Base-by-base conservation (phyloP, 306 rosid species). In the Sicyos baderoa region DNA sequence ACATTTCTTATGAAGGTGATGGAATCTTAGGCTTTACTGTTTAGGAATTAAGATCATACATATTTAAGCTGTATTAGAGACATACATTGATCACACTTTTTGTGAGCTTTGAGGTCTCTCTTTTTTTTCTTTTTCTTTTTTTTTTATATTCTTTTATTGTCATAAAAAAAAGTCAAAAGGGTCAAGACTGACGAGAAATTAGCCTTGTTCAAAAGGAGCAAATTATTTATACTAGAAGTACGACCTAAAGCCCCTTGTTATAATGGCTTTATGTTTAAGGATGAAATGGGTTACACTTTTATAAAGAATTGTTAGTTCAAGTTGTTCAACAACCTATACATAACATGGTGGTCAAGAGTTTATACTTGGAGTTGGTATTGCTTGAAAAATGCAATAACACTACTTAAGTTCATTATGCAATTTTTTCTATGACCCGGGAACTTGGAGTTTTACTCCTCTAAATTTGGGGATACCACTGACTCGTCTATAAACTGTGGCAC, bases 1-100 rank as follows among this genome's bases (percentile, higher is more conserved):
- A 88, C 96, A 0, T 94, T 90, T 84, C 99, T 90, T 66, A 76
- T 88, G 9, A 94, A 86, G 82, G 70, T 73, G 59, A 84, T 90
- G 86, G 86, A 84, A 78, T 83, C 88, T 7, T 88, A 85, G 82
- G 60, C 74, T 45, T 72, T 50, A 48, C 6, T 69, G 35, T 56
- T 47, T 17, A 21, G 21, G 22, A 50, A 62, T 29, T 56, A 60
- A 45, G 32, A 48, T 75, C 71, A 63, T 60, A 40, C 45, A 40
- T 40, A 40, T 7, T 9, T 40, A 40, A 40, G 11, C 45, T 40
- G 45, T 40, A 40, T 10, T 40, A 7, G 67, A 2, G 15, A n/a
- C 63, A 61, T 35, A 6, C 65, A 3, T 6, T 32, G 4, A 37
- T 35, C 25, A 16, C 45, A 58, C 16, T 27, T 16, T 19, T 15